These are phyloP conservation scores for Cylindricascospora bacillispora DNA, from an alignment of 1,139 yeast species.

Conservation along the genomic window DNA sequence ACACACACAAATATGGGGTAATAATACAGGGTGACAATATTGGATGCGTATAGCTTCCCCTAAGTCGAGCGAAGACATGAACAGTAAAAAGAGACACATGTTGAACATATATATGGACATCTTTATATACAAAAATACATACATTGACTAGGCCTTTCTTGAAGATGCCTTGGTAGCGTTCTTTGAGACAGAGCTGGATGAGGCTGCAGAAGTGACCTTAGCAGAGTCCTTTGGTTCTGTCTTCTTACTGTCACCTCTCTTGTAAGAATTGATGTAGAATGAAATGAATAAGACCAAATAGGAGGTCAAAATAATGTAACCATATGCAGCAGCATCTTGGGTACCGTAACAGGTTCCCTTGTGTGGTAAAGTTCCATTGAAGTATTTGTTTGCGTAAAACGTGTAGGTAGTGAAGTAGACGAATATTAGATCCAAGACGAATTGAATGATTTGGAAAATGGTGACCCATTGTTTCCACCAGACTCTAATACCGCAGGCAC, in stretches of 20 bases:
- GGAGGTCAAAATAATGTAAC: slow-evolving; percentile 79
- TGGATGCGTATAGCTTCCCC: too few relatives aligned
- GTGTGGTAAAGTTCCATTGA: slow-evolving; percentile 52
- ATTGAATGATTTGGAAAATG: slow-evolving; percentile 88
- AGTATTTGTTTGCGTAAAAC: slow-evolving; percentile 50
- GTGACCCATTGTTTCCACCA: slow-evolving; percentile 99
- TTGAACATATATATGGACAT: too few relatives aligned
- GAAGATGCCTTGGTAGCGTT: slow-evolving; percentile 31
- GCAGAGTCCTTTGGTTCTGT: slow-evolving; percentile 33
- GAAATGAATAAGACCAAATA: slow-evolving; percentile 85
- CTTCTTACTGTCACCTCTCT: slow-evolving; percentile 31
- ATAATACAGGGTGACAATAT: too few relatives aligned
- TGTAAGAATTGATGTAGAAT: slow-evolving; percentile 83
- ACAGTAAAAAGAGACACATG: too few relatives aligned
- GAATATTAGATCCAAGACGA: slow-evolving; percentile 75
- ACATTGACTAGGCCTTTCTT: too few relatives aligned
- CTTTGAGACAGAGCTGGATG: slow-evolving; percentile 25
- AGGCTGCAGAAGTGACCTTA: slow-evolving; percentile 29
- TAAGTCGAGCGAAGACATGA: too few relatives aligned
- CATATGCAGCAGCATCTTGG: slow-evolving; percentile 83
- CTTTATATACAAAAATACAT: too few relatives aligned
- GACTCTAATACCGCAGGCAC: slow-evolving; percentile 87
- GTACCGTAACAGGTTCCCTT: slow-evolving; percentile 86
- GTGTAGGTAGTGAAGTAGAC: slow-evolving; percentile 90
- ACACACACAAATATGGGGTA: too few relatives aligned